A percentile compares a stretch with the other conserved stretches of the same genome.
phyloP scores from a whole-genome alignment of 1,139 yeast species.

The Saccharomycopsis hybrid region DNA sequence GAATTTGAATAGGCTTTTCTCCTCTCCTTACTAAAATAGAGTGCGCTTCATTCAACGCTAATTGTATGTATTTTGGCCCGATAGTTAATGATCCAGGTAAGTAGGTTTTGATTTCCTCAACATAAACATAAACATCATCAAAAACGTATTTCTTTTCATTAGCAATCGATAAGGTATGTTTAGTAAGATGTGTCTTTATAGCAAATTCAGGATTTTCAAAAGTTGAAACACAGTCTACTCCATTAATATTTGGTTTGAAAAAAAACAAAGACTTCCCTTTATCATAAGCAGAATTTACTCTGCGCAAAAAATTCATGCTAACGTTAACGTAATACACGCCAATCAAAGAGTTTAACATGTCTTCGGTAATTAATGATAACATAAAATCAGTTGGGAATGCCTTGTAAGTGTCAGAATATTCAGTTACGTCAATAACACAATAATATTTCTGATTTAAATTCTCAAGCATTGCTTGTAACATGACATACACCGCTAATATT shows the following conservation, averaged over 20 bases:
- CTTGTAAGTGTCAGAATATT: slow-evolving; percentile 35
- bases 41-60: slow-evolving; percentile 30
- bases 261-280: neutral
- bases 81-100: slow-evolving; percentile 55
- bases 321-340: slow-evolving; percentile 31
- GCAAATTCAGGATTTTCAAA: slow-evolving; percentile 39
- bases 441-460: slow-evolving; percentile 68
- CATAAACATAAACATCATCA: slow-evolving; percentile 49
- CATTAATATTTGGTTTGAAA: neutral
- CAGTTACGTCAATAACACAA: slow-evolving; percentile 64
- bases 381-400: slow-evolving; percentile 28
- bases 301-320: slow-evolving; percentile 1
- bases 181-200: slow-evolving; percentile 18
- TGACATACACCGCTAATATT: slow-evolving; percentile 51
- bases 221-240: neutral
- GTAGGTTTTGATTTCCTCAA: slow-evolving; percentile 34
- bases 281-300: neutral
- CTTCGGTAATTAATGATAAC: slow-evolving; percentile 40
- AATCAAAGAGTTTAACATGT: slow-evolving; percentile 47
- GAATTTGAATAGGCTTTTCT: slow-evolving; percentile 40
- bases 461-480: slow-evolving; percentile 63
- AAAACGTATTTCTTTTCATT: slow-evolving; percentile 57
- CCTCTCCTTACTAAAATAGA: neutral
- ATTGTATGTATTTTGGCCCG: slow-evolving; percentile 59
- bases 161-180: slow-evolving; percentile 32